Evolutionary conservation across 2,329 filamentous ascomycete species (phyloP), one percentile per base, ranked within the genome.

Genomic region (Ascochyta pisi): DNA sequence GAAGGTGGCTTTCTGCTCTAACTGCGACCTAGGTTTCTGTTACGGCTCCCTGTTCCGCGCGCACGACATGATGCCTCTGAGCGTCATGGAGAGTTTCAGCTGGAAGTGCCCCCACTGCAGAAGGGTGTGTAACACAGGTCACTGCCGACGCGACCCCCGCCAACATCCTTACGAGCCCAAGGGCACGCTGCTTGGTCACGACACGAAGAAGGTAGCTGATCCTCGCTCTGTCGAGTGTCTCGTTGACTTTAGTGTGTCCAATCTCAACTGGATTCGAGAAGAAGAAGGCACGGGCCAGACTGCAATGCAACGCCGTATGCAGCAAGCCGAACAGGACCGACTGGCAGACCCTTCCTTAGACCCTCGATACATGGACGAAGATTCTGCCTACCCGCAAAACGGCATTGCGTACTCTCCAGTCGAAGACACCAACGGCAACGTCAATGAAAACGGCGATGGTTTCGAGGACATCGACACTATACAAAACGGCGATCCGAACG

Each of bases 41-140:
- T 99, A 96, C 70, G 94, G 94, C n/a, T 89, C 89, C 15, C 82
- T 99, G 1, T 98, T 92, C 77, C 84, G 95, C 51, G 93, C 91
- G 0, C 96, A 96, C 69, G 94, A 98, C 73, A 85, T 92, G 72
- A 89, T 92, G 84, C 95, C 95, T 0, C 86, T 94, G 66, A 82
- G 86, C 19, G 86, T 93, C 0, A 89, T 97, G 83, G 88, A 96
- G 70, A 83, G 91, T 61, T 85, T 88, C 61, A 81, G 87, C 43
- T 99, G 95, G 94, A 85, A 89, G 67, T 99, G 95, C 63, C 95
- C 95, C 0, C 91, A 89, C 68, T 99, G 95, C 72, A 81, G 85
- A 22, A 87, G 88, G 16, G 91, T 94, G 34, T 99, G 95, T 80
- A 96, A 93, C 62, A 97, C 93, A 67, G 90, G 87, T 12, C 81